Base-by-base conservation (phyloP, 805 yeast genomes). In the Kodamaea kaohsiungensis region DNA sequence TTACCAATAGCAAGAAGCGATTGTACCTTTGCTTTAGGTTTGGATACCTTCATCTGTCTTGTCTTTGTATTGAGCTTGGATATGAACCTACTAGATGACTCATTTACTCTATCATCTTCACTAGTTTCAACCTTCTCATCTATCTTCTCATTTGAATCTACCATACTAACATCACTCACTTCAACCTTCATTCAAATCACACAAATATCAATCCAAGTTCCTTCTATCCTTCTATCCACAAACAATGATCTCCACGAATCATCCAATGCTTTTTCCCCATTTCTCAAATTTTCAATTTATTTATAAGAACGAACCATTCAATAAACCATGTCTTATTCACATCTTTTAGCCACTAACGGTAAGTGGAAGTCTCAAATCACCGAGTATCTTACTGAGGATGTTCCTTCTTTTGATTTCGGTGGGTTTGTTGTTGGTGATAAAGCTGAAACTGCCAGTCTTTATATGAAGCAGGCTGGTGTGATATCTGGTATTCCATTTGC, bases 391-490 rank as follows among this genome's bases (percentile, higher is more conserved):
- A 76, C 82, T 4, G 98, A 92, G 65, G 98, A 92, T 63, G 93
- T 89, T 13, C 98, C 98, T 1, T 84, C 96, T 0, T 93, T 93
- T 63, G 98, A 92, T 68, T 88, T 86, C 63, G 98, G 98, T 35
- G 98, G 97, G 1, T 90, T 75, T 63, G 98, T 93, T 1, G 98
- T 93, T n/a, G 98, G 98, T 10, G 79, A 80, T 52, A 86, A 79
- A 45, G 60, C 61, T 2, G 88, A 89, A 63, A 76, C 84, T 2
- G 98, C 96, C 1, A 84, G 89, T 1, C 75, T 92, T 43, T 87
- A 82, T 71, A 88, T 96, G 78, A 92, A 92, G 70, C 86, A 87
- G 56, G 75, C 78, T 42, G 97, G 98, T 22, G 77, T 90, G 4
- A 72, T 93, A 4, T 83, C 90, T 42, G 98, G 98, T 33, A 83